Conservation (phyloP, 1,139 yeast species). For the Hansenula lynferdii region DNA sequence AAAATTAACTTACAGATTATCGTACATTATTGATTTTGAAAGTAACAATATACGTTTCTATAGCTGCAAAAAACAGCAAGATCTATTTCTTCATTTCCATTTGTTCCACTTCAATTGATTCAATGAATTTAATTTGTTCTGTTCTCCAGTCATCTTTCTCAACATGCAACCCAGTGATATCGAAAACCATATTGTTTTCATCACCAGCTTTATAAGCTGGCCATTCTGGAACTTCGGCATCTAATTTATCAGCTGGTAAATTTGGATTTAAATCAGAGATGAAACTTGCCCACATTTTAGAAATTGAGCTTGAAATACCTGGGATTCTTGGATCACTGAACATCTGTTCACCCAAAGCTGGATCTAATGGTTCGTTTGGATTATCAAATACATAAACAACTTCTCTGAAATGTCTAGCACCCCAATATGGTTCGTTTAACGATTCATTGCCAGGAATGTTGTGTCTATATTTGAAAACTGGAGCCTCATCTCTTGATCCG, state of each 20-base stretch:
- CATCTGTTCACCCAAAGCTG: conserved; percentile 11
- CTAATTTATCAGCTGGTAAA: background rate
- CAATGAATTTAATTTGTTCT: conserved; percentile 6
- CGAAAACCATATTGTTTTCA: conserved; percentile 9
- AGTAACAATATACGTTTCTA: no score
- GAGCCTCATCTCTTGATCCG: background rate
- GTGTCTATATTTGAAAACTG: conserved; percentile 18
- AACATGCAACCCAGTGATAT: conserved; percentile 7
- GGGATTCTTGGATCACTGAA: conserved; percentile 7
- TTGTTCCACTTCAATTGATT: conserved; percentile 1
- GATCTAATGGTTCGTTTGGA: conserved; percentile 5
- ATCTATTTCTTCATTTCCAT: background rate
- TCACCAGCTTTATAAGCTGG: conserved; percentile 4
- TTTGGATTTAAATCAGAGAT: conserved; percentile 15
- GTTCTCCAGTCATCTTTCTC: conserved; percentile 10
- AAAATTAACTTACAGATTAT: no score
- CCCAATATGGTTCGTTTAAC: conserved; percentile 3
- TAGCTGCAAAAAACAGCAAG: no score
- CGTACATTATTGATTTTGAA: no score
- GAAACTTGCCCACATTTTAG: conserved; percentile 11
- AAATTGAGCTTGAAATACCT: conserved; percentile 6
- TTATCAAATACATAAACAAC: conserved; percentile 22
- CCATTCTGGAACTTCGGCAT: conserved; percentile 2
- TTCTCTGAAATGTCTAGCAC: conserved; percentile 20
- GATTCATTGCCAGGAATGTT: conserved; percentile 14